A percentile compares a stretch with the other conserved stretches of the same genome.
These are phyloP conservation scores for Lathyrus aphaca DNA, from an alignment of 306 rosid genomes.

Conservation along the genomic window DNA sequence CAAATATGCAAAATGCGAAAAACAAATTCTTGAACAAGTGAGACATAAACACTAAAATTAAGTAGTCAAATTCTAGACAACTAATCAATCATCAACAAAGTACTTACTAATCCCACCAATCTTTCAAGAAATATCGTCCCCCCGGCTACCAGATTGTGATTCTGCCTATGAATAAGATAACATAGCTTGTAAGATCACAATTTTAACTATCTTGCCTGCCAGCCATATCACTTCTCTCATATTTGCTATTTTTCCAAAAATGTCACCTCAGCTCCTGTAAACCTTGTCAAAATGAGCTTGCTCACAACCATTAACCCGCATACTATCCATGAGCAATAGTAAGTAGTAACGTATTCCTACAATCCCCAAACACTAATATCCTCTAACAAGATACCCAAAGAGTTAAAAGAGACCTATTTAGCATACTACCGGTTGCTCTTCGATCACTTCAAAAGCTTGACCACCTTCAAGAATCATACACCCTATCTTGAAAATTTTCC, in stretches of 20 bases:
- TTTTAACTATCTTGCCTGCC: not conserved
- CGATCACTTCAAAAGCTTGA: not conserved
- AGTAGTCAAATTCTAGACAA: not conserved
- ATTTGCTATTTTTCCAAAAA: not conserved
- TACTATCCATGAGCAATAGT: not conserved
- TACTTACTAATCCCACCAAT: not conserved
- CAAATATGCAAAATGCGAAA: not conserved
- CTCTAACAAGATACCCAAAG: not conserved
- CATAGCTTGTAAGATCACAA: not conserved
- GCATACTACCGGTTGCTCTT: not conserved
- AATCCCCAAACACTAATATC: not conserved
- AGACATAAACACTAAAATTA: conserved; percentile 6
- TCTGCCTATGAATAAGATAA: not conserved
- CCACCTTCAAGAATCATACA: not conserved
- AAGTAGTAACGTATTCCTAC: not conserved
- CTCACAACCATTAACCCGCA: conserved; percentile 3
- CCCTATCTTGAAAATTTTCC: not conserved
- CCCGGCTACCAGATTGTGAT: not conserved
- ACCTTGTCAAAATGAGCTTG: not conserved
- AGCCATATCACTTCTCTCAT: not conserved
- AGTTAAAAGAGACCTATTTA: not conserved
- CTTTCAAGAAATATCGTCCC: not conserved
- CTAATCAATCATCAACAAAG: not conserved
- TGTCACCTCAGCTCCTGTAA: not conserved
- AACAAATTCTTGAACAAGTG: not conserved